A percentile compares a stretch with the other conserved stretches of the same genome.
These are phyloP conservation scores for Entophlyctis luteolus DNA, from an alignment of 192 early-diverging fungal genomes.

Conservation along the genomic window DNA sequence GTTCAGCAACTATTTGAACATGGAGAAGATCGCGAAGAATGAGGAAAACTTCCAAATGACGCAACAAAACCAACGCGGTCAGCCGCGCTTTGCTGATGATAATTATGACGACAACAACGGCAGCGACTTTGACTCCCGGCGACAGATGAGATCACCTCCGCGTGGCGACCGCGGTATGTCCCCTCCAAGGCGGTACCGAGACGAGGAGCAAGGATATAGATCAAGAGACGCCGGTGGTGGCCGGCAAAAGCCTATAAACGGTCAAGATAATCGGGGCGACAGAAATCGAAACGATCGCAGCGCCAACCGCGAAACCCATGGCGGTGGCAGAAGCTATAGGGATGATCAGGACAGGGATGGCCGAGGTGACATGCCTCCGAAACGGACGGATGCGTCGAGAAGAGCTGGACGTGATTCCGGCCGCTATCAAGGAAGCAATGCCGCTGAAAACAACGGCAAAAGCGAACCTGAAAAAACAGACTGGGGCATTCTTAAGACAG, in stretches of 20 bases:
- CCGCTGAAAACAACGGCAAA: neutral
- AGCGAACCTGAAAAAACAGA: constrained; percentile 5
- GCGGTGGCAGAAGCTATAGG: neutral
- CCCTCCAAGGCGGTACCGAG: no score
- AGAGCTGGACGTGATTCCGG: neutral
- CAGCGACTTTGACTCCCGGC: no score
- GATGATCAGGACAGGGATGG: neutral
- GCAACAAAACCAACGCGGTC: neutral
- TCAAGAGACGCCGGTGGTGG: neutral
- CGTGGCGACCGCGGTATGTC: neutral
- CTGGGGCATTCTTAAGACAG: constrained; percentile 21
- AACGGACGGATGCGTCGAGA: neutral
- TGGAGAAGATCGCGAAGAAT: neutral
- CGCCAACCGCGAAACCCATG: neutral
- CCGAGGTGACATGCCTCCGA: no score
- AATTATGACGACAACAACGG: neutral
- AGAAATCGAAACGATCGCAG: neutral
- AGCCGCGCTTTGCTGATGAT: neutral
- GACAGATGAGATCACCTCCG: neutral
- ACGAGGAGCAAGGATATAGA: neutral
- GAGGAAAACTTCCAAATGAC: neutral
- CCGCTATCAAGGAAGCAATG: neutral
- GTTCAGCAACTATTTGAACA: neutral
- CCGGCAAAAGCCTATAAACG: neutral
- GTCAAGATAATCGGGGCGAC: neutral